phyloP scores from a whole-genome alignment of 2,329 filamentous ascomycete species.

The Penicillium palitans region DNA sequence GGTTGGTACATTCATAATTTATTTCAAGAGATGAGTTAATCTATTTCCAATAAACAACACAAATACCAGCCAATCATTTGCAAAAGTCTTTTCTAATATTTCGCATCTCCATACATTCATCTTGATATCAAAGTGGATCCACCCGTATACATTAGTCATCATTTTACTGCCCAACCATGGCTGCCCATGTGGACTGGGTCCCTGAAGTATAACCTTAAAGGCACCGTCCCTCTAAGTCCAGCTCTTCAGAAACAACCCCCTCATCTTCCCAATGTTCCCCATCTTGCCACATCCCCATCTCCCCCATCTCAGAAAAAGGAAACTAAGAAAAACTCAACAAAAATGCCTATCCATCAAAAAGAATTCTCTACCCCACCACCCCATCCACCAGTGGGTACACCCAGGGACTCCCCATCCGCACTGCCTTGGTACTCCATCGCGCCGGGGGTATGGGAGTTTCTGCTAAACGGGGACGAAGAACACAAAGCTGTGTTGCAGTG shows the following conservation, averaged over 20 bases:
- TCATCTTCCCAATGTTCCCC: neutral
- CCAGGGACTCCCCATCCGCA: constrained; percentile 12
- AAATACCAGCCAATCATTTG: neutral
- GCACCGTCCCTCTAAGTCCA: neutral
- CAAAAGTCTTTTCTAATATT: neutral
- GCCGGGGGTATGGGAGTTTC: constrained; percentile 39
- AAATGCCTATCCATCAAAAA: constrained; percentile 24
- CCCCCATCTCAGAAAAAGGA: neutral
- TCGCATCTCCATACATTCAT: neutral
- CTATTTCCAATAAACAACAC: neutral
- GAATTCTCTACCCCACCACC: constrained; percentile 26
- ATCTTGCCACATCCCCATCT: neutral
- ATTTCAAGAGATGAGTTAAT: fast-evolving
- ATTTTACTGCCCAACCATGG: neutral
- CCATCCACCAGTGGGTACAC: constrained; percentile 21
- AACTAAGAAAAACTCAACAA: neutral
- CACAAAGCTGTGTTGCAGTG: constrained; percentile 36
- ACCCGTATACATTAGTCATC: neutral
- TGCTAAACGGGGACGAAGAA: constrained; percentile 38
- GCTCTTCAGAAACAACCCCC: neutral
- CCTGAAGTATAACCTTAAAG: constrained; percentile 3
- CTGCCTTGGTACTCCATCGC: constrained; percentile 29
- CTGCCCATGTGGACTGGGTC: neutral
- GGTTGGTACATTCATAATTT: fast-evolving
- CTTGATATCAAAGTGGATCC: neutral